These are phyloP conservation scores for Corylus americana DNA, from an alignment of 306 rosid genomes.

Conservation along the genomic window DNA sequence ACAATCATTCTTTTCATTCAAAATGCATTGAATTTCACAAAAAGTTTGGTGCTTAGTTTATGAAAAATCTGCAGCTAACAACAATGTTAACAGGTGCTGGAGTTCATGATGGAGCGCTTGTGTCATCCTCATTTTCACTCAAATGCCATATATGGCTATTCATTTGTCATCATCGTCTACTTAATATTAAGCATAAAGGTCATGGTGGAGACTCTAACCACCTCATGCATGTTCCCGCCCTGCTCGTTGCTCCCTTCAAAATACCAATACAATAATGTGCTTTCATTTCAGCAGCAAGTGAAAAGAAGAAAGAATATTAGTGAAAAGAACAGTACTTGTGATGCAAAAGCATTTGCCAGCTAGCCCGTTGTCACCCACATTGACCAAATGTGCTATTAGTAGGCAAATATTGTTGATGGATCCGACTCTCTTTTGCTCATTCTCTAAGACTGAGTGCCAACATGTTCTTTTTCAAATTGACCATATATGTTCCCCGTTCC, in stretches of 20 bases:
- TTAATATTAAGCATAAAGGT: background rate
- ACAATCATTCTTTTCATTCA: background rate
- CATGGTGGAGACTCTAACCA: background rate
- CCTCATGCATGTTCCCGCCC: conserved; percentile 3
- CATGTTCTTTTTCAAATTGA: background rate
- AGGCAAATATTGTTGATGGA: background rate
- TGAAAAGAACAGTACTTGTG: background rate
- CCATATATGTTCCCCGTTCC: background rate
- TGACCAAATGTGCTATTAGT: background rate
- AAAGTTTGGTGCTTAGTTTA: background rate
- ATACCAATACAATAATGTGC: background rate
- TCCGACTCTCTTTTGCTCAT: background rate
- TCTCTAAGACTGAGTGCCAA: background rate
- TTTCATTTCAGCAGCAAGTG: background rate
- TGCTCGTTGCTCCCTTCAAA: background rate
- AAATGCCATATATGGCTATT: background rate
- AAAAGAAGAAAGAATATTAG: background rate
- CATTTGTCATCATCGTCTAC: background rate
- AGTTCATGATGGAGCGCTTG: background rate
- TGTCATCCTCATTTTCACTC: too few species aligned
- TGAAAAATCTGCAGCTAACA: conserved; percentile 15
- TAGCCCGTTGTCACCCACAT: background rate
- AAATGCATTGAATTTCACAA: background rate
- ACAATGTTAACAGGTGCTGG: conserved; percentile 4
- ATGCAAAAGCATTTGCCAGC: background rate